phyloP scores from a whole-genome alignment of 2,329 filamentous ascomycete genomes.

The Atkinsonella texensis region DNA sequence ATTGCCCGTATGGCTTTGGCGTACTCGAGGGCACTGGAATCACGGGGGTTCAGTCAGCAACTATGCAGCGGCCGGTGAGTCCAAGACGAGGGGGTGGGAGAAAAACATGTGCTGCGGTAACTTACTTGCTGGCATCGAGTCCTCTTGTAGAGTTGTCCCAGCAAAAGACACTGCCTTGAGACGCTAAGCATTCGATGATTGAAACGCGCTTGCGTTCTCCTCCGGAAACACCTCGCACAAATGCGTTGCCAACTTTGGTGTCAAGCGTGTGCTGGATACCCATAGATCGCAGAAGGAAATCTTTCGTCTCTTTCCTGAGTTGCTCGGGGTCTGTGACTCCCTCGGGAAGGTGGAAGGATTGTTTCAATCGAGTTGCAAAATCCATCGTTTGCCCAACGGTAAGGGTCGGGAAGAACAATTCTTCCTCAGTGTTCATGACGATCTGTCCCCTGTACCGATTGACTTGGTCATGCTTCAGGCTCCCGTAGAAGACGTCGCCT shows the following conservation, averaged over 20 bases:
- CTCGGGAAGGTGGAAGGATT: conserved; percentile 35
- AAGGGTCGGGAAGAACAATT: conserved; percentile 50
- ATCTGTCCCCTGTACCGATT: conserved; percentile 45
- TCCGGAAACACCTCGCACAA: conserved; percentile 53
- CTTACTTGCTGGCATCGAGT: conserved; percentile 49
- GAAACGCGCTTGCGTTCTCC: conserved; percentile 59
- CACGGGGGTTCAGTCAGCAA: neutral
- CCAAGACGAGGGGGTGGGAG: neutral
- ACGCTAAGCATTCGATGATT: conserved; percentile 52
- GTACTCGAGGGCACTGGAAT: conserved; percentile 41
- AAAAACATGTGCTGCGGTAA: neutral
- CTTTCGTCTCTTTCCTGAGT: conserved; percentile 31
- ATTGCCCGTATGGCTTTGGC: conserved; percentile 48
- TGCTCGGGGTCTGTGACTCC: conserved; percentile 30
- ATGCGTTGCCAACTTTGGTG: conserved; percentile 58
- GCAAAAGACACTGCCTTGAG: conserved; percentile 45
- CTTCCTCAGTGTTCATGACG: conserved; percentile 62
- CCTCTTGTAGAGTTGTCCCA: conserved; percentile 59
- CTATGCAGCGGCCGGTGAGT: neutral
- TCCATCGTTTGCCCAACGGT: conserved; percentile 60
- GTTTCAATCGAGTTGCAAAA: conserved; percentile 53
- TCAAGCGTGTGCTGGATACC: conserved; percentile 46
- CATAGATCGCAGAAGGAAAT: conserved; percentile 46
- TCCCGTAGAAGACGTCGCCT: conserved; percentile 47
- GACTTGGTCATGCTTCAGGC: conserved; percentile 33